Conservation (phyloP, 495 filamentous ascomycete genomes). For the Xylaria nigripes region DNA sequence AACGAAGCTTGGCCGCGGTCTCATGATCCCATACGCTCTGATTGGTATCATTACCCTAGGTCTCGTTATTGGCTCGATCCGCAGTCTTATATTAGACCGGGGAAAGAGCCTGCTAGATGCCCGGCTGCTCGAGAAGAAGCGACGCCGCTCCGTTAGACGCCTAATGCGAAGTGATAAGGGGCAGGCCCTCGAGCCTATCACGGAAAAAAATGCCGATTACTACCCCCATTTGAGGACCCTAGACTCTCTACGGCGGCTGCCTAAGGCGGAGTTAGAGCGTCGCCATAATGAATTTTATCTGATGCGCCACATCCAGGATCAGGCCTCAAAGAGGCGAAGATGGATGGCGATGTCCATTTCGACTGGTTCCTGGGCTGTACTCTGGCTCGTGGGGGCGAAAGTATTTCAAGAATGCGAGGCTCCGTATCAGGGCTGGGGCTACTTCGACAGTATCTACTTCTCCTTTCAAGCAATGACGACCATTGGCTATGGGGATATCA, state of each 20-base stretch:
- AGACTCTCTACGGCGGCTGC: neutral
- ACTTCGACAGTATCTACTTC: conserved; percentile 76
- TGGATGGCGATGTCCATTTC: conserved; percentile 65
- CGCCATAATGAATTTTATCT: conserved; percentile 69
- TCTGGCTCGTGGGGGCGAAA: conserved; percentile 74
- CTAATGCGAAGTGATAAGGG: conserved; percentile 42
- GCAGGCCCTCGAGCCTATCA: conserved; percentile 43
- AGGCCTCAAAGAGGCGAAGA: conserved; percentile 52
- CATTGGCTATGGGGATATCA: conserved; percentile 78
- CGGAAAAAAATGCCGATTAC: conserved; percentile 19
- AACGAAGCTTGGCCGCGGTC: conserved; percentile 47
- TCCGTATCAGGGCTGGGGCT: conserved; percentile 56
- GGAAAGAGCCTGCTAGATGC: conserved; percentile 62
- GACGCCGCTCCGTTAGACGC: conserved; percentile 43
- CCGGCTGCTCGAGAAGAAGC: conserved; percentile 62
- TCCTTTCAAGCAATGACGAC: conserved; percentile 70
- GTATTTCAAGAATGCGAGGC: conserved; percentile 51
- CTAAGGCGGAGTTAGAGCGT: conserved; percentile 46
- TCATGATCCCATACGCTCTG: conserved; percentile 74
- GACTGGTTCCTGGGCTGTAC: conserved; percentile 50
- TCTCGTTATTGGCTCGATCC: conserved; percentile 76
- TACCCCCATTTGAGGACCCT: conserved; percentile 1
- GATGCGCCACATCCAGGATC: conserved; percentile 71
- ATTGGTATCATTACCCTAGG: conserved; percentile 75
- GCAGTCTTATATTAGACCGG: conserved; percentile 69